phyloP scores from a whole-genome alignment of 495 filamentous ascomycete species.

The Xylaria longipes region DNA sequence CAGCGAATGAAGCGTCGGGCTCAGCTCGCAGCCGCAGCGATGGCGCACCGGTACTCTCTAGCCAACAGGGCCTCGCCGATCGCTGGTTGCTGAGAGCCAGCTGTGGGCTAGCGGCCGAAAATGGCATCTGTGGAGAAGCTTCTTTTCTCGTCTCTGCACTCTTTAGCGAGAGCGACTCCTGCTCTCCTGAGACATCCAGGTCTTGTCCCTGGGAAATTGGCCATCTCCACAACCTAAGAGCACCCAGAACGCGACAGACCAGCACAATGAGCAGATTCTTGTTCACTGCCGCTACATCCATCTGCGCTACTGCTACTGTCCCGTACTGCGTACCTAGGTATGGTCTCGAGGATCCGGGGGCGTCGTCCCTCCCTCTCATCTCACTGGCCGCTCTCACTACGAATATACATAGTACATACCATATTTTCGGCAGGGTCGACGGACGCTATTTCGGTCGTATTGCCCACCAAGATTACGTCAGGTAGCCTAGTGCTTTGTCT shows the following conservation, averaged over 20 bases:
- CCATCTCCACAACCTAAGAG: conserved; percentile 12
- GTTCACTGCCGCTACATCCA: background rate
- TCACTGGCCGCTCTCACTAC: background rate
- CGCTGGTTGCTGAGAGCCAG: background rate
- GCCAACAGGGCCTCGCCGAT: conserved; percentile 21
- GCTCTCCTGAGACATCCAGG: conserved; percentile 16
- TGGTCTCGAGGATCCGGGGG: background rate
- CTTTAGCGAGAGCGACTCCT: background rate
- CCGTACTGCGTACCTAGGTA: background rate
- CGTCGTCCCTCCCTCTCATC: background rate
- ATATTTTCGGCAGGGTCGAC: background rate
- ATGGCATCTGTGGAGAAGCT: conserved; percentile 26
- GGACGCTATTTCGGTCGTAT: conserved; percentile 19
- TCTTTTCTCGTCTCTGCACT: conserved; percentile 16
- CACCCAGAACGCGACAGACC: background rate
- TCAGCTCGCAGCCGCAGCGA: conserved; percentile 16
- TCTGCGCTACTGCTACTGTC: no score
- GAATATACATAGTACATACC: background rate
- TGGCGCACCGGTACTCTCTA: conserved; percentile 20
- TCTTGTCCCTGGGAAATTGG: conserved; percentile 14
- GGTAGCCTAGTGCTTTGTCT: conserved; percentile 19
- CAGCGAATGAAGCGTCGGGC: conserved; percentile 5
- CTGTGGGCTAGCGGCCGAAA: conserved; percentile 16
- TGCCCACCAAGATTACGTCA: conserved; percentile 19
- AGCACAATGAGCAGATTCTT: background rate